Base-by-base conservation (phyloP, 257 asterid species). In the Scutellaria barbata region DNA sequence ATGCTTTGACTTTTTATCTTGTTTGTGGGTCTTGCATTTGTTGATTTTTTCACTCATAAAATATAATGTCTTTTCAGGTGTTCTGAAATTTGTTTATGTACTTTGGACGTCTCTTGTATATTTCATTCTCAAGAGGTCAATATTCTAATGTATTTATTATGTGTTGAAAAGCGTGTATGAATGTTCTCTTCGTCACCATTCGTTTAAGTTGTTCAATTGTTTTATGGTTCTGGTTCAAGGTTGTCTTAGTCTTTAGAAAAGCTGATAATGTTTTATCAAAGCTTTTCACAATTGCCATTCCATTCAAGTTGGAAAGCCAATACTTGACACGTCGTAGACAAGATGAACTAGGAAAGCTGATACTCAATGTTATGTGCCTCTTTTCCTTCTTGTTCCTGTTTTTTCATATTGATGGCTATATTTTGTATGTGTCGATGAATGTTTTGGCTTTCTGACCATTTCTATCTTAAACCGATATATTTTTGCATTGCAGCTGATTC, bases 1-100 rank as follows among this genome's bases (percentile, higher is more conserved):
- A 87, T 57, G 76, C 53, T 59, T 45, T 43, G 7, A 6, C 53
- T 55, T 59, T 33, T 35, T n/a, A 59, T 63, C 30, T 40, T 39
- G n/a, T 50, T 43, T 35, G 40, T 56, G 41, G 18, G 17, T 20
- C 17, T 54, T 48, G 63, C 46, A 12, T 17, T 46, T 67, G 8
- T 14, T 65, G n/a, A 10, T 33, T 52, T 41, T 9, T 63, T 48
- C 35, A 59, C 48, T 25, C 66, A 7, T 51, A 22, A 60, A 40
- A 18, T 20, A 33, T 18, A 45, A 14, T 52, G 72, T 17, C 41
- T 20, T 59, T 25, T 30, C 57, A 25, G 22, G 14, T 8, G 10
- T 40, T 16, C 12, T n/a, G 37, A 8, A 20, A 54, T 58, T 42
- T 46, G 41, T 53, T 51, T 8, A 33, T 30, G 12, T 39, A 13